Percentiles rank a stretch among this genome's conserved stretches.
phyloP scores from a whole-genome alignment of 805 yeast genomes.

The Saturnispora kantuleensis region DNA sequence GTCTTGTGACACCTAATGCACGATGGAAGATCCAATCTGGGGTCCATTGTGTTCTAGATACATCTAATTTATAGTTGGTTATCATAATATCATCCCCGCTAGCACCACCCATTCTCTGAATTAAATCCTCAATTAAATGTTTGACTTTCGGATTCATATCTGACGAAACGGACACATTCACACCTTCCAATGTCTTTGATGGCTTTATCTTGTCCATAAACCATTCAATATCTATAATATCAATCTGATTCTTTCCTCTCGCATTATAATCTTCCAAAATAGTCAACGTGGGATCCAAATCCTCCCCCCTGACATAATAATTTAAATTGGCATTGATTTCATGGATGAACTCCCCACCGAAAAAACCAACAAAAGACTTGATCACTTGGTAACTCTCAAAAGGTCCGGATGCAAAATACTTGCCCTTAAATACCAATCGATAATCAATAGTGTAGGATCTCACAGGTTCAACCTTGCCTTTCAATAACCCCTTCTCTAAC shows the following conservation, averaged over 20 bases:
- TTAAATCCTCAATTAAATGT: background rate
- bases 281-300: conserved; percentile 38
- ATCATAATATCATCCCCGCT: background rate
- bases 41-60: background rate
- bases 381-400: conserved; percentile 51
- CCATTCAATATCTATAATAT: conserved; percentile 73
- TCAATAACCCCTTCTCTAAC: conserved; percentile 40
- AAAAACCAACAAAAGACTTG: conserved; percentile 54
- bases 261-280: conserved; percentile 21
- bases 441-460: conserved; percentile 68
- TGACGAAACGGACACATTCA: background rate
- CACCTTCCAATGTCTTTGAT: conserved; percentile 22
- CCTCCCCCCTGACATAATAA: conserved; percentile 53
- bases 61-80: background rate
- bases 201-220: conserved; percentile 30
- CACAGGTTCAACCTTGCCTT: conserved; percentile 36
- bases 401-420: conserved; percentile 49
- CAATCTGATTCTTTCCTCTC: conserved; percentile 32
- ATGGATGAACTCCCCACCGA: conserved; percentile 70
- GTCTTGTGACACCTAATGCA: conserved; percentile 45
- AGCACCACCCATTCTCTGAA: background rate
- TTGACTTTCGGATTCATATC: background rate
- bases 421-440: conserved; percentile 48
- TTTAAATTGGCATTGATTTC: conserved; percentile 62
- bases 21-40: conserved; percentile 22